A percentile compares a stretch with the other conserved stretches of the same genome.
Evolutionary conservation across 2,329 filamentous ascomycete species (phyloP).

Genomic region (Beauveria pseudobassiana): DNA sequence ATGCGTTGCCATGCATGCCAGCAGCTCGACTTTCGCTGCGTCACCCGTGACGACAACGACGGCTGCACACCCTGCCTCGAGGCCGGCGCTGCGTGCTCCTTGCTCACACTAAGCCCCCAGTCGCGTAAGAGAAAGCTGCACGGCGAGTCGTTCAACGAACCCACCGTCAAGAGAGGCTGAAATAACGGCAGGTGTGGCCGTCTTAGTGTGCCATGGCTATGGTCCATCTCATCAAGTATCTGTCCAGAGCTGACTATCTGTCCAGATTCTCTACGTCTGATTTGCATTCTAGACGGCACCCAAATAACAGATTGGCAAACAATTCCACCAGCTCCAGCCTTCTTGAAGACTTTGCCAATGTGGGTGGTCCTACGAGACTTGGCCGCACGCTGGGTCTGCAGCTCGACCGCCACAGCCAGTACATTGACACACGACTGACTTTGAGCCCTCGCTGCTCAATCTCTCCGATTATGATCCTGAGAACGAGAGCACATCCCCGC

Average conservation of each 20-base stretch:
- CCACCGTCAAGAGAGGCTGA: slow-evolving; percentile 57
- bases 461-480: slow-evolving; percentile 73
- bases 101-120: slow-evolving; percentile 48
- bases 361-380: slow-evolving; percentile 57
- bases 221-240: neutral
- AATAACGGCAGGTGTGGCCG: neutral
- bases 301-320: slow-evolving; percentile 33
- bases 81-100: slow-evolving; percentile 7
- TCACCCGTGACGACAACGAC: slow-evolving; percentile 66
- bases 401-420: slow-evolving; percentile 70
- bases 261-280: slow-evolving; percentile 30
- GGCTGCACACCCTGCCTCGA: slow-evolving; percentile 38
- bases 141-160: slow-evolving; percentile 53
- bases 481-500: slow-evolving; percentile 68
- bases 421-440: slow-evolving; percentile 76
- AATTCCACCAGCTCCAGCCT: slow-evolving; percentile 49
- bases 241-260: neutral
- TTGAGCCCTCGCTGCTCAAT: slow-evolving; percentile 76
- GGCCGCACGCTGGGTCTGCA: slow-evolving; percentile 70
- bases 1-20: slow-evolving; percentile 68
- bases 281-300: slow-evolving; percentile 20
- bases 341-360: slow-evolving; percentile 63
- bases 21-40: slow-evolving; percentile 66
- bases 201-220: neutral
- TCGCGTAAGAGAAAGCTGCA: slow-evolving; percentile 74